phyloP scores from a whole-genome alignment of 768 basidiomycete genomes.

The Amanita polypyramis region DNA sequence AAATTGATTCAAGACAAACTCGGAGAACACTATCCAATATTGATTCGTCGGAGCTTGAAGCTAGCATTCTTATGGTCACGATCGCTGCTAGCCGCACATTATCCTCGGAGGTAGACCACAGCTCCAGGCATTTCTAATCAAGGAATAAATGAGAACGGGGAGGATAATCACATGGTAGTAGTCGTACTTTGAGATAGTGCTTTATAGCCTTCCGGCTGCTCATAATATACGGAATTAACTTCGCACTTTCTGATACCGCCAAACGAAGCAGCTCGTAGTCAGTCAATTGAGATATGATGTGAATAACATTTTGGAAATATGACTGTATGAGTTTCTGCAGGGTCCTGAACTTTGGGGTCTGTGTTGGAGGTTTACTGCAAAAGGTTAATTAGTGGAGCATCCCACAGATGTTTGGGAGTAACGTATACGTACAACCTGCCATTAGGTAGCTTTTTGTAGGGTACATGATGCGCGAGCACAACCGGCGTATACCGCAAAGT shows the following conservation, averaged over 20 bases:
- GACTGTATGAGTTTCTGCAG: slow-evolving; percentile 83
- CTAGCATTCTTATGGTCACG: slow-evolving; percentile 73
- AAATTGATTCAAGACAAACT: slow-evolving; percentile 30
- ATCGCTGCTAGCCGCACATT: slow-evolving; percentile 78
- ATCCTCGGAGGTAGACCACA: slow-evolving; percentile 81
- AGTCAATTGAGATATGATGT: slow-evolving; percentile 67
- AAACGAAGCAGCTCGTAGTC: slow-evolving; percentile 55
- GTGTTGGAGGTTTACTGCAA: slow-evolving; percentile 74
- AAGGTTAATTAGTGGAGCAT: slow-evolving; percentile 2
- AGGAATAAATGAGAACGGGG: slow-evolving; percentile 6
- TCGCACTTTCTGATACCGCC: slow-evolving; percentile 76
- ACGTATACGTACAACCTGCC: slow-evolving; percentile 70
- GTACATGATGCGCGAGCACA: slow-evolving; percentile 77
- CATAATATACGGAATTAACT: slow-evolving; percentile 82
- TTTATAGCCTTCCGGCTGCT: slow-evolving; percentile 79
- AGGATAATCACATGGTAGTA: not conserved
- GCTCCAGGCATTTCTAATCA: slow-evolving; percentile 61
- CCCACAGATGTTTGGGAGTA: slow-evolving; percentile 2
- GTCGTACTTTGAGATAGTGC: slow-evolving; percentile 70
- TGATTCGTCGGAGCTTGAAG: slow-evolving; percentile 65
- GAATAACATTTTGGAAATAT: slow-evolving; percentile 80
- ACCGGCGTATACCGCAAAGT: slow-evolving; percentile 86
- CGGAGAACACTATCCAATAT: slow-evolving; percentile 82
- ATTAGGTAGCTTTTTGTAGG: slow-evolving; percentile 70
- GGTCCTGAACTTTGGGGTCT: slow-evolving; percentile 71